Evolutionary conservation across 345 rosid genomes (phyloP).

Genomic region (Euphorbia peplus): DNA sequence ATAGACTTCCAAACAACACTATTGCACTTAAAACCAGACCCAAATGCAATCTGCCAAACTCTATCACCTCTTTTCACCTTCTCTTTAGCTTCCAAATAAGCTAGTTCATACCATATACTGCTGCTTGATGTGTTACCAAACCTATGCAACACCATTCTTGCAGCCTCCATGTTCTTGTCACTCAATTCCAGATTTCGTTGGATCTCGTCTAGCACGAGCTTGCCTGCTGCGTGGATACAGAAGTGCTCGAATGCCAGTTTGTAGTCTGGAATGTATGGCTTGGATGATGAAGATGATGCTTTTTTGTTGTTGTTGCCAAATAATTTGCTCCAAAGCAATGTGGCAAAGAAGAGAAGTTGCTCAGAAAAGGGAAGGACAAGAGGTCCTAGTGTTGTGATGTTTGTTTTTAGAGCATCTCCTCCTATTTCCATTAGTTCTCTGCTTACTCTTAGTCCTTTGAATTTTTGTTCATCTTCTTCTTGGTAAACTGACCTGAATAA

Average conservation of each 20-base stretch:
- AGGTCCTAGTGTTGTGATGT: constrained; percentile 95
- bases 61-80: constrained; percentile 70
- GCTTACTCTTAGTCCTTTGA: constrained; percentile 73
- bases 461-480: constrained; percentile 77
- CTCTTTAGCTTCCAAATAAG: constrained; percentile 87
- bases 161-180: constrained; percentile 74
- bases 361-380: constrained; percentile 91
- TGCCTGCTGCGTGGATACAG: constrained; percentile 87
- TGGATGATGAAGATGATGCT: constrained; percentile 29
- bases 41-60: constrained; percentile 86
- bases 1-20: constrained; percentile 81
- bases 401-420: constrained; percentile 87
- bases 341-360: constrained; percentile 77
- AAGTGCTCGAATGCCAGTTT: constrained; percentile 95
- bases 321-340: constrained; percentile 50
- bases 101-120: constrained; percentile 86
- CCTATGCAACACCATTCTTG: constrained; percentile 79
- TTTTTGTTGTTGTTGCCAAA: constrained; percentile 20
- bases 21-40: constrained; percentile 94
- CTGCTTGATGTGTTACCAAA: constrained; percentile 94
- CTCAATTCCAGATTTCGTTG: constrained; percentile 80
- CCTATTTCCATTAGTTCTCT: constrained; percentile 83
- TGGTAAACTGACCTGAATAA: constrained; percentile 64
- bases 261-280: constrained; percentile 93
- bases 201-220: constrained; percentile 74